Conservation (phyloP, 2,329 filamentous ascomycete genomes). For the Cercospora sp. region DNA sequence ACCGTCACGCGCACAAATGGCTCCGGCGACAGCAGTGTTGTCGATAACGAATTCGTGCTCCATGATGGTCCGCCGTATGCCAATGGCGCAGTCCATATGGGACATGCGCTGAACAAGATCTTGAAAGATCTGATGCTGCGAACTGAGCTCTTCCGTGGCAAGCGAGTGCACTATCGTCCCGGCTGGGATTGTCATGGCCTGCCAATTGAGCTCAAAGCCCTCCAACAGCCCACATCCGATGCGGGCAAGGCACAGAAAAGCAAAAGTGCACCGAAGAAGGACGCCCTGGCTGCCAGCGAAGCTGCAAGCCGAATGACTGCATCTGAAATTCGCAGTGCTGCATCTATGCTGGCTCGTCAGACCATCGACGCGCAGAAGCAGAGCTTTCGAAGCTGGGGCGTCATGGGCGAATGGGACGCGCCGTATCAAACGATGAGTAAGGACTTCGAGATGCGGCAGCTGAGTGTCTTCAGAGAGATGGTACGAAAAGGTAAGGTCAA, state of each 20-base stretch:
- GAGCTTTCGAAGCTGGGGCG: constrained; percentile 69
- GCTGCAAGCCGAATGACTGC: constrained; percentile 40
- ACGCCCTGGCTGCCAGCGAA: constrained; percentile 39
- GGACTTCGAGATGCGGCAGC: constrained; percentile 71
- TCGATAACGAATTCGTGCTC: constrained; percentile 69
- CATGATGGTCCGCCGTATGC: constrained; percentile 98
- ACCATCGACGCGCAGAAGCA: constrained; percentile 73
- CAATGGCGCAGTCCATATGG: constrained; percentile 87
- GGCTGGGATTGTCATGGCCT: constrained; percentile 98
- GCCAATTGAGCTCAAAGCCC: constrained; percentile 93
- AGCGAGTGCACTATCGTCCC: constrained; percentile 76
- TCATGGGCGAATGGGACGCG: constrained; percentile 79
- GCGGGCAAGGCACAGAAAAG: constrained; percentile 35
- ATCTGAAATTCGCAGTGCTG: constrained; percentile 63
- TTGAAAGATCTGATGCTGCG: constrained; percentile 91
- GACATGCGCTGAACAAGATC: constrained; percentile 95
- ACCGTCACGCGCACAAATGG: constrained; percentile 41
- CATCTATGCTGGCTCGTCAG: constrained; percentile 64
- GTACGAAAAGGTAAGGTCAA: constrained; percentile 55
- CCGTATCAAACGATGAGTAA: constrained; percentile 79
- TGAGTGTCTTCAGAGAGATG: constrained; percentile 74
- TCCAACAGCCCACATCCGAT: constrained; percentile 56
- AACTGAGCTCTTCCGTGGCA: constrained; percentile 75
- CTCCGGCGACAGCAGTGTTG: constrained; percentile 21
- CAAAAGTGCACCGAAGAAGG: constrained; percentile 31